Evolutionary conservation across 139 green algal species (phyloP), one percentile per base, ranked within the genome.

Genomic region (Chloropicon primus): DNA sequence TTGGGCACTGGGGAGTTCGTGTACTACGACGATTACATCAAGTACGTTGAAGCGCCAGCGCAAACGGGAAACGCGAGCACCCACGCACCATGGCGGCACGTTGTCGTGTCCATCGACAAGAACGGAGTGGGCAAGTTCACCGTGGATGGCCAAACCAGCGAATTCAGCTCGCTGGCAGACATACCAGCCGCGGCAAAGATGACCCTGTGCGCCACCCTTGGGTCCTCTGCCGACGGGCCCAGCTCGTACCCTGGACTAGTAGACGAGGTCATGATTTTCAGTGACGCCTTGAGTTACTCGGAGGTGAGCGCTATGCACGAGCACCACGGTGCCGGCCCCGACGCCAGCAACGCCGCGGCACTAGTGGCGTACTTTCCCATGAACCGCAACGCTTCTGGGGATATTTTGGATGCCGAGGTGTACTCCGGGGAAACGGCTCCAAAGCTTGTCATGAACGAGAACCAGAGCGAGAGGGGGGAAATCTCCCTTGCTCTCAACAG

Each of bases 231-330:
- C 53, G 53, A 72, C 53, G 53, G 21, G 21, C 53, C 21, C 29
- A 26, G 54, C 21, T 41, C 23, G n/a, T 82, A 79, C 74, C 17
- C 71, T 25, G 79, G 79, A 73, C 27, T 79, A 54, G 27, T 82
- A 3, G 79, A 82, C 79, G 73, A 82, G 79, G 29, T 82, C 22
- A 75, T 73, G 28, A 28, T 82, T 22, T 80, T 76, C 79, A 75
- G 53, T 1, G 23, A 22, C 23, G 21, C 2, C 28, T 26, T 82
- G 22, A 26, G 2, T 2, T 5, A 54, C 21, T 22, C 2, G 24
- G 72, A 79, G 2, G 25, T 80, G 24, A 25, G 17, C 17, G 41
- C 54, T 53, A 21, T 24, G 2, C 2, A 29, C 54, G 26, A 24
- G 22, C 3, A 72, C 27, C n/a, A 72, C 1, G 72, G 77, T n/a